Evolutionary conservation across 371 early-diverging fungal species (phyloP), one percentile per base, ranked within the genome.

Genomic region (Choanephora cucurbitarum): DNA sequence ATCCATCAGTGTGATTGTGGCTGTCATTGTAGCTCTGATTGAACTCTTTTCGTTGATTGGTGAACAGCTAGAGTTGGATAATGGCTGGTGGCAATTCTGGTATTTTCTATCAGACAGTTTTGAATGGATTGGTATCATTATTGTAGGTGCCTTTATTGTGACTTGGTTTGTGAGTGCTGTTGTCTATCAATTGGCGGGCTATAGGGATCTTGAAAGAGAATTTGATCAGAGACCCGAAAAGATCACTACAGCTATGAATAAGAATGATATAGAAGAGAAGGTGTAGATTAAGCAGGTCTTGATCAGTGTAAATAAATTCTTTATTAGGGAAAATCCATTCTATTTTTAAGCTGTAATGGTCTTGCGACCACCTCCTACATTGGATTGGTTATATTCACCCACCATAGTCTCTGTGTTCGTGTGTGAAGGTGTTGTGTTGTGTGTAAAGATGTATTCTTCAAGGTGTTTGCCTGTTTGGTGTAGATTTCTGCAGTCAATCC

Each of bases 21-120:
- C 89, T 5, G 58, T 86, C 21, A 39, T 74, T 7, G 77, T 88
- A 17, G 87, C 84, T 2, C 42, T 79, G 13, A 76, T 83, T 9
- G 79, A 86, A 56, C 45, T 86, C 17, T 62, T 88, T 37, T 64
- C 67, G 14, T 47, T 85, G 41, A 59, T 86, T 47, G 74, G 75
- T 6, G 72, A 77, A 14, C 55, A 77, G 46, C 58, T 78, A 14
- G 60, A 74, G 1, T 44, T 80, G 15, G 68, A 80, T 15, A 82
- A 84, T 34, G 60, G 70, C 0, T 85, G 84, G 67, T 88, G 86
- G 86, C 66, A 77, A 34, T 79, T 80, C 31, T 72, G 86, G 58
- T 54, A 64, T 13, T 66, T 57, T 9, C 52, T 85, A 9, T 60
- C 67, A 13, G 81, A 86, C 17, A 68, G 81, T 28, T 83, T 78